Percentiles rank a stretch among this genome's conserved stretches.
Evolutionary conservation across 345 rosid species (phyloP).

Genomic region (Camelina sativa): DNA sequence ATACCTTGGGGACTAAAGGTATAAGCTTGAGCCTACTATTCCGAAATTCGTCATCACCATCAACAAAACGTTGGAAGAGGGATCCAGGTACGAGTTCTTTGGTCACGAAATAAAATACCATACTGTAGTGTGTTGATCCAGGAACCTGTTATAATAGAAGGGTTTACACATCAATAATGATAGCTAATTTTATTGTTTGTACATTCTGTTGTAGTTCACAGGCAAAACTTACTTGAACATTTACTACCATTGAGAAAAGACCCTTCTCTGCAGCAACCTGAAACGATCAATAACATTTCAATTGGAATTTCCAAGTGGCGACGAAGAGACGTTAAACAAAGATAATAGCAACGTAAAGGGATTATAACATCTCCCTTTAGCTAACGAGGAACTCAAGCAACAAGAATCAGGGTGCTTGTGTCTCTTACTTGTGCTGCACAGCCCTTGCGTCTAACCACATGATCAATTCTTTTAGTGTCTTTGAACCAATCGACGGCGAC

Average conservation of each 20-base stretch:
- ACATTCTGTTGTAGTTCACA: conserved; percentile 13
- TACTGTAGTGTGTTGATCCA: conserved; percentile 93
- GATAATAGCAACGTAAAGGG: background rate
- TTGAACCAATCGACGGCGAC: conserved; percentile 99
- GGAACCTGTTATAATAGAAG: conserved; percentile 65
- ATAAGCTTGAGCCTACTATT: conserved; percentile 97
- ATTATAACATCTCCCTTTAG: conserved; percentile 2
- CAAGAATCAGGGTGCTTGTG: conserved; percentile 5
- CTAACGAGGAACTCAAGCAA: background rate
- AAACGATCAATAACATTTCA: background rate
- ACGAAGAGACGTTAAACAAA: background rate
- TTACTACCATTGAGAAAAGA: conserved; percentile 70
- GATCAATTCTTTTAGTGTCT: conserved; percentile 95
- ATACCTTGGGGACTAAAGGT: conserved; percentile 94
- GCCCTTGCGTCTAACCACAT: conserved; percentile 89
- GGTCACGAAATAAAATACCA: conserved; percentile 91
- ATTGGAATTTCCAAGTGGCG: background rate
- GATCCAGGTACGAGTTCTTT: conserved; percentile 72
- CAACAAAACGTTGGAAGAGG: conserved; percentile 91
- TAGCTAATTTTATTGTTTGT: conserved; percentile 18
- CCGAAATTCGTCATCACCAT: conserved; percentile 98
- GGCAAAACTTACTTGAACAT: conserved; percentile 72
- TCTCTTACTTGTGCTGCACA: conserved; percentile 91
- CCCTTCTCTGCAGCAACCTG: conserved; percentile 81
- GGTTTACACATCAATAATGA: background rate